phyloP scores from a whole-genome alignment of 192 early-diverging fungal genomes.

The Umbelopsis ramanniana region DNA sequence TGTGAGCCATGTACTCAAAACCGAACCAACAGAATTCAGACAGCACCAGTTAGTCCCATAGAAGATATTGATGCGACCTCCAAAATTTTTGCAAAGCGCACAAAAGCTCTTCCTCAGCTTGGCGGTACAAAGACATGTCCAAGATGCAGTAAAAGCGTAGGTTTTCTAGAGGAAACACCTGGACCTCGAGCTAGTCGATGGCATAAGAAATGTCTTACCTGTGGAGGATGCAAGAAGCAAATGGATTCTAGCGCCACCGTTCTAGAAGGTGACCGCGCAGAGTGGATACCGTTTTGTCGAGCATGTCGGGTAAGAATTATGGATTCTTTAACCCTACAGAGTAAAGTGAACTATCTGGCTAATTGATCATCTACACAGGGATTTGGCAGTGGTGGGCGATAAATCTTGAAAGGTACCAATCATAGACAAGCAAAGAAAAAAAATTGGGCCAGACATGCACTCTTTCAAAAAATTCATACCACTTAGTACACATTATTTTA shows the following conservation, averaged over 20 bases:
- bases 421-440: not conserved
- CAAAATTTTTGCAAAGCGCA: constrained; percentile 42
- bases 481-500: no score
- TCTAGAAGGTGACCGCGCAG: constrained; percentile 34
- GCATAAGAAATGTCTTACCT: constrained; percentile 59
- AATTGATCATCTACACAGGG: not conserved
- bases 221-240: constrained; percentile 51
- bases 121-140: constrained; percentile 53
- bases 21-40: constrained; percentile 2
- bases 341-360: not conserved
- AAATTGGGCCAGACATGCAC: no score
- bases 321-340: not conserved
- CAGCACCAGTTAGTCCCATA: constrained; percentile 26
- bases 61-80: constrained; percentile 27
- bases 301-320: constrained; percentile 48
- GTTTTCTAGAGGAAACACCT: constrained; percentile 53
- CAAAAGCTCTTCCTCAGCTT: constrained; percentile 46
- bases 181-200: constrained; percentile 54
- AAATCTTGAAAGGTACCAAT: not conserved
- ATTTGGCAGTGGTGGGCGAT: not conserved
- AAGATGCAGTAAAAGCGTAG: constrained; percentile 48
- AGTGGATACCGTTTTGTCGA: constrained; percentile 47
- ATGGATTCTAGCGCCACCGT: constrained; percentile 54
- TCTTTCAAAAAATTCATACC: no score
- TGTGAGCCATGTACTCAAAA: constrained; percentile 48